Evolutionary conservation across 1,139 yeast species (phyloP).

Genomic region (Suhomyces maxii): DNA sequence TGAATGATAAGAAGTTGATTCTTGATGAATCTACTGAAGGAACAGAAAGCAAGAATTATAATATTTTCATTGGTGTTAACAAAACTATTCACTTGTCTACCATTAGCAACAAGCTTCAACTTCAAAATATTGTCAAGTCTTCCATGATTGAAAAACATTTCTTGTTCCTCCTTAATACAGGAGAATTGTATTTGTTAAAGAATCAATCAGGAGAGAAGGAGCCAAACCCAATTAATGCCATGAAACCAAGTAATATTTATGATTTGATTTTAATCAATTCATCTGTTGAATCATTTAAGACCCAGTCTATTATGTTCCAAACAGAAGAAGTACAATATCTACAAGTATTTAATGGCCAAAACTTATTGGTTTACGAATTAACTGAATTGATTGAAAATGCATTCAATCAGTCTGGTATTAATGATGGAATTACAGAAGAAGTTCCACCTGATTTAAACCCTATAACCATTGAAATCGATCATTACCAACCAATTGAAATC

Average conservation of each 20-base stretch:
- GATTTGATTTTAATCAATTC: conserved; percentile 35
- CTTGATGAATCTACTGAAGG: conserved; percentile 8
- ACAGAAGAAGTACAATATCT: conserved; percentile 20
- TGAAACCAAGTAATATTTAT: conserved; percentile 32
- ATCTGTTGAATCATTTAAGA: conserved; percentile 35
- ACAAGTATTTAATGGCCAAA: conserved; percentile 32
- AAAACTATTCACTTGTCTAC: conserved; percentile 40
- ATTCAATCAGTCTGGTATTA: conserved; percentile 18
- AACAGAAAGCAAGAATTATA: conserved; percentile 19
- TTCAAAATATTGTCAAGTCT: conserved; percentile 27
- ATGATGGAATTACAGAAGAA: conserved; percentile 23
- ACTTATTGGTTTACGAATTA: conserved; percentile 32
- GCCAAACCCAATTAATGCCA: conserved; percentile 16
- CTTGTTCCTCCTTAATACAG: conserved; percentile 35
- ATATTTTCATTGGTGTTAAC: conserved; percentile 32
- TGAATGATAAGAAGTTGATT: conserved; percentile 16
- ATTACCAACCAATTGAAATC: conserved; percentile 33
- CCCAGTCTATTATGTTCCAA: conserved; percentile 24
- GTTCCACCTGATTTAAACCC: conserved; percentile 23
- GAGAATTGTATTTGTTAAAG: conserved; percentile 41
- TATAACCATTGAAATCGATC: conserved; percentile 27
- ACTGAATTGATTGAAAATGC: conserved; percentile 30
- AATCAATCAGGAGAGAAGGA: conserved; percentile 22
- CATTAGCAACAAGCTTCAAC: conserved; percentile 27
- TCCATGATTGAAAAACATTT: conserved; percentile 36